Evolutionary conservation across 202 grass and related monocot species (phyloP).

Genomic region (Brachypodium distachyon): DNA sequence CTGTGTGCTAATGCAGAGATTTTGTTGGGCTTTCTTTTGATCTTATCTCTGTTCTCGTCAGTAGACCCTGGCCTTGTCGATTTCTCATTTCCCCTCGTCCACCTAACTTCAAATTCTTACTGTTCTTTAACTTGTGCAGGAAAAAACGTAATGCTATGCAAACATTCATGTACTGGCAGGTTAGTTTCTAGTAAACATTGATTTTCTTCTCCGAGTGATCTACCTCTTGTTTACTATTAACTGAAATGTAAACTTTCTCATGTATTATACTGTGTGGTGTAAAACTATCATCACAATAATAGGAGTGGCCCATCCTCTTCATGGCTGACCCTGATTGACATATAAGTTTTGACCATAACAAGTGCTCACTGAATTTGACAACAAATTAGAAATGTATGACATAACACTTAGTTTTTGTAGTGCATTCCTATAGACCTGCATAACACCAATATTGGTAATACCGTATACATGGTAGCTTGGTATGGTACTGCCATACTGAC

Average conservation of each 20-base stretch:
- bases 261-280: not conserved
- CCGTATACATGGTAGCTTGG: not conserved
- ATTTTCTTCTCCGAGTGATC: not conserved
- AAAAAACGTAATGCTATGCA: constrained; percentile 80
- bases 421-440: not conserved
- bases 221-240: constrained; percentile 20
- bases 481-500: too few species aligned
- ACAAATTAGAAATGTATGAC: not conserved
- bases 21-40: constrained; percentile 81
- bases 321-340: not conserved
- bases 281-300: constrained; percentile 9
- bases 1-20: constrained; percentile 81
- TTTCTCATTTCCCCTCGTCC: not conserved
- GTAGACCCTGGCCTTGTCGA: constrained; percentile 36
- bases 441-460: not conserved
- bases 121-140: constrained; percentile 56
- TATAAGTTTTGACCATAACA: not conserved
- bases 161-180: constrained; percentile 99
- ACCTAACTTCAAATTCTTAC: constrained; percentile 3
- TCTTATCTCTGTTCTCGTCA: constrained; percentile 84
- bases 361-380: not conserved
- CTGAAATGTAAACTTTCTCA: not conserved
- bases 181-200: constrained; percentile 26
- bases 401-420: not conserved
- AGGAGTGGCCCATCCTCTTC: not conserved